Evolutionary conservation across 768 basidiomycete genomes (phyloP).

Genomic region (Auricularia sp.): DNA sequence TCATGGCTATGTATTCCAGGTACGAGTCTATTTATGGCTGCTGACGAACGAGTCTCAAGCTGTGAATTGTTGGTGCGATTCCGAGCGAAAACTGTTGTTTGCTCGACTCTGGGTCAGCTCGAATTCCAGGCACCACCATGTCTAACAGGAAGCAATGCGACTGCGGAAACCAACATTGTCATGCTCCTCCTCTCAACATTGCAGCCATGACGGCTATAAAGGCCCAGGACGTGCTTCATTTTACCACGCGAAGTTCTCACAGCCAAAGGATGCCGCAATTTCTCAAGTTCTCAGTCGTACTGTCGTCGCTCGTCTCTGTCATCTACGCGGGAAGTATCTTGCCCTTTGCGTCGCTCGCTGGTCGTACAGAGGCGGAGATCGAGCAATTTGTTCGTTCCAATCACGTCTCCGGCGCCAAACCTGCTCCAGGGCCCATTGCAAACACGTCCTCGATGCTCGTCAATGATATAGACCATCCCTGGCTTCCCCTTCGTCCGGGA

Average conservation of each 20-base stretch:
- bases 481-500: neutral
- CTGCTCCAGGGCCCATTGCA: neutral
- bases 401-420: neutral
- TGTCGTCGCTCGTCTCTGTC: neutral
- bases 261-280: too few relatives aligned
- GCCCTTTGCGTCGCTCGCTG: neutral
- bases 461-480: slow-evolving; percentile 6
- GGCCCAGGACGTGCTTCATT: neutral
- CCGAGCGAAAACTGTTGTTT: too few relatives aligned
- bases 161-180: neutral
- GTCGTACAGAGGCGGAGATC: neutral
- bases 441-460: slow-evolving; percentile 2
- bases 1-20: too few relatives aligned
- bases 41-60: too few relatives aligned
- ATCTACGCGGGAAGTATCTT: neutral
- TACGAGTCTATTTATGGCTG: too few relatives aligned
- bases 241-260: neutral
- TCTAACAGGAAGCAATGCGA: too few relatives aligned
- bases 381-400: neutral
- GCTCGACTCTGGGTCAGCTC: too few relatives aligned
- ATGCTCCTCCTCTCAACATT: neutral
- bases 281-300: neutral
- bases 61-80: too few relatives aligned
- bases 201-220: neutral
- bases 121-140: too few relatives aligned